phyloP scores from a whole-genome alignment of 2,329 filamentous ascomycete genomes.

The Trichoderma arundinaceum region DNA sequence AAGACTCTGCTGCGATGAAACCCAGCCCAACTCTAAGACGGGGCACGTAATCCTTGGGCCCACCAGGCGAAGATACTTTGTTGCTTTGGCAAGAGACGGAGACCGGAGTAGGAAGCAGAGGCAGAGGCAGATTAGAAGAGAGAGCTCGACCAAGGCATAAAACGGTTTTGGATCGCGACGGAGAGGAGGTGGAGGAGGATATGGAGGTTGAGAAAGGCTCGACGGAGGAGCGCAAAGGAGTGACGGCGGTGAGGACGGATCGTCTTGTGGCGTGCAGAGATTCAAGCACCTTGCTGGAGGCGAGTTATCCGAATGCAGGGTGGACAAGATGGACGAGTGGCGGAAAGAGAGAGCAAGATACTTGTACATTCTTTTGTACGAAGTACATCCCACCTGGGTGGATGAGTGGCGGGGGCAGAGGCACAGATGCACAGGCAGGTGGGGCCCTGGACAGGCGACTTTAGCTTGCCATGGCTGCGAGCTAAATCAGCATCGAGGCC shows the following conservation, averaged over 20 bases:
- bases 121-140: background rate
- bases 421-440: constrained; percentile 18
- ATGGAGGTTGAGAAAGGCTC: constrained; percentile 6
- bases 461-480: constrained; percentile 15
- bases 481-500: constrained; percentile 30
- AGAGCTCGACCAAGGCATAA: too few species aligned
- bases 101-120: background rate
- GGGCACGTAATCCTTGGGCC: constrained; percentile 25
- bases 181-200: background rate
- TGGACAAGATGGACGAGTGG: background rate
- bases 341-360: background rate
- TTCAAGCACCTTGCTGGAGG: constrained; percentile 15
- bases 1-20: constrained; percentile 14
- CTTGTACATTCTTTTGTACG: constrained; percentile 6
- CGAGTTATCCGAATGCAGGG: constrained; percentile 20
- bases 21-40: constrained; percentile 18
- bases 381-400: constrained; percentile 18
- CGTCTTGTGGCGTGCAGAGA: constrained; percentile 23
- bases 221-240: constrained; percentile 3
- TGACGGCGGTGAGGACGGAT: constrained; percentile 28
- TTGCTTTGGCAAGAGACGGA: background rate
- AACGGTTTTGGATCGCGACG: too few species aligned
- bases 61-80: background rate
- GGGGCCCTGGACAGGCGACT: constrained; percentile 6
- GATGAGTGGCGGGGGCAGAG: constrained; percentile 23